phyloP scores from a whole-genome alignment of 164 flowering plant species.

The grape (Vitis vinifera) region ASM3070453v1 NC_081820.1:17379001-17379500 shows the following conservation, averaged over 20 bases:
- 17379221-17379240: constrained; percentile 70
- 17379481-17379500: not conserved
- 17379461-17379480: constrained; percentile 11
- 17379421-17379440: constrained; percentile 84
- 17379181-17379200: constrained; percentile 82
- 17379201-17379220: constrained; percentile 60
- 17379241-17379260: constrained; percentile 79
- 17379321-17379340: not conserved
- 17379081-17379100: not conserved
- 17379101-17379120: not conserved
- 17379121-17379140: not conserved
- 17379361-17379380: constrained; percentile 45
- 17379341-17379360: not conserved
- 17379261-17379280: constrained; percentile 82
- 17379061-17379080: too few relatives aligned
- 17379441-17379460: constrained; percentile 82
- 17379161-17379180: not conserved
- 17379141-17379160: not conserved
- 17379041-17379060: too few relatives aligned
- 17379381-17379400: constrained; percentile 86
- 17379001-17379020: too few relatives aligned
- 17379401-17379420: constrained; percentile 95
- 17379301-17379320: constrained; percentile 2
- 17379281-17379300: constrained; percentile 83
- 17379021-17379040: too few relatives aligned